Evolutionary conservation across 73 alveolate species (phyloP).

Genomic region (Urostyla sp.): DNA sequence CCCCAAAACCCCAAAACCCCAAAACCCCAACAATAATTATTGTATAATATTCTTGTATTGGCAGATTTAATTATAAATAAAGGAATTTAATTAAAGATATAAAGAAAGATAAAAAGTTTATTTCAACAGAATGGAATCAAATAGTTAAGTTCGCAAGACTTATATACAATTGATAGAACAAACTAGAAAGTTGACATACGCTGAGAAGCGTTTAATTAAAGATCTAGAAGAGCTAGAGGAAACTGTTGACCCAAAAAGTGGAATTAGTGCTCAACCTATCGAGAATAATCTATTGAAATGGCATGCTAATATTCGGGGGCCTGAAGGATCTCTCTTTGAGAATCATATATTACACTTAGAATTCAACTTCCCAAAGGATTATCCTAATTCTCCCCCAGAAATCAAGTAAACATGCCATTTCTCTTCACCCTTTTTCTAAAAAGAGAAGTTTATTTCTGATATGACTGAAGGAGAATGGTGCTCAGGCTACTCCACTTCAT

Average conservation of each 20-base stretch:
- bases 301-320: slow-evolving; percentile 89
- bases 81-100: no score
- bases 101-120: no score
- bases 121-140: no score
- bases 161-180: slow-evolving; percentile 19
- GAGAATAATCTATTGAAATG: slow-evolving; percentile 79
- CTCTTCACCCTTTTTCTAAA: slow-evolving; percentile 74
- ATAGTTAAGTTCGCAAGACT: slow-evolving; percentile 35
- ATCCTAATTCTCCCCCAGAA: slow-evolving; percentile 88
- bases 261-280: slow-evolving; percentile 78
- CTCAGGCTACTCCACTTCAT: slow-evolving; percentile 90
- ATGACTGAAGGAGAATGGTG: slow-evolving; percentile 91
- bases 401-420: slow-evolving; percentile 55
- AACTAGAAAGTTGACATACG: slow-evolving; percentile 49
- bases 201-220: slow-evolving; percentile 70
- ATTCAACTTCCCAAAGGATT: slow-evolving; percentile 81
- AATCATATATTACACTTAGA: slow-evolving; percentile 84
- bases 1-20: no score
- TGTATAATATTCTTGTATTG: no score
- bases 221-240: slow-evolving; percentile 74
- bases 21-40: no score
- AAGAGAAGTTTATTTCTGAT: slow-evolving; percentile 58
- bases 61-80: no score
- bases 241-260: slow-evolving; percentile 70
- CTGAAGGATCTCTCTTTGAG: slow-evolving; percentile 90